Evolutionary conservation across 257 asterid genomes (phyloP).

Genomic region (Rauvolfia tetraphylla): DNA sequence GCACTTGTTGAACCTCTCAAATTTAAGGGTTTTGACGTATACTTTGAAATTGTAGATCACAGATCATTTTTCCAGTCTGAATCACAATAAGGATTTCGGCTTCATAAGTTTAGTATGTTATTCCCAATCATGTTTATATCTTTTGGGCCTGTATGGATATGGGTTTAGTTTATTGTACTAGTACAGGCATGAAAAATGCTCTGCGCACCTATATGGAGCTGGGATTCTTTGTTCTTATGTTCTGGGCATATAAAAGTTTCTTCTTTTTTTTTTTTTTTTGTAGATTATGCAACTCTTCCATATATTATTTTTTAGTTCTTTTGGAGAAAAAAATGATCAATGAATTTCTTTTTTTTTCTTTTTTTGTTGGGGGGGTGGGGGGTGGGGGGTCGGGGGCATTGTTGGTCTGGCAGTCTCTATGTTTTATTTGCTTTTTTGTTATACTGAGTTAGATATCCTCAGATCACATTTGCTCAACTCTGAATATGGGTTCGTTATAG

Average conservation of each 20-base stretch:
- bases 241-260: neutral
- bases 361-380: too few species aligned
- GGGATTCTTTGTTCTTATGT: neutral
- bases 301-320: neutral
- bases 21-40: neutral
- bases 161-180: neutral
- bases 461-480: neutral
- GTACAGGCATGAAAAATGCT: neutral
- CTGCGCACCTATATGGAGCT: neutral
- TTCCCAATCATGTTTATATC: neutral
- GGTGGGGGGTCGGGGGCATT: too few species aligned
- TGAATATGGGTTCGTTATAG: conserved; percentile 36
- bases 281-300: neutral
- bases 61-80: conserved; percentile 5
- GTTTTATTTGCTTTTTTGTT: neutral
- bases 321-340: neutral
- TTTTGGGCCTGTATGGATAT: too few species aligned
- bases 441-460: neutral
- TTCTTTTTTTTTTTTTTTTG: neutral
- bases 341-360: too few species aligned
- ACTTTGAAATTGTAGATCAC: conserved; percentile 6
- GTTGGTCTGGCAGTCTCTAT: too few species aligned
- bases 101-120: neutral
- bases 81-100: neutral
- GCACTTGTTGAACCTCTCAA: neutral